Evolutionary conservation across 768 basidiomycete genomes (phyloP).

Genomic region (Crassisporium funariophilum): DNA sequence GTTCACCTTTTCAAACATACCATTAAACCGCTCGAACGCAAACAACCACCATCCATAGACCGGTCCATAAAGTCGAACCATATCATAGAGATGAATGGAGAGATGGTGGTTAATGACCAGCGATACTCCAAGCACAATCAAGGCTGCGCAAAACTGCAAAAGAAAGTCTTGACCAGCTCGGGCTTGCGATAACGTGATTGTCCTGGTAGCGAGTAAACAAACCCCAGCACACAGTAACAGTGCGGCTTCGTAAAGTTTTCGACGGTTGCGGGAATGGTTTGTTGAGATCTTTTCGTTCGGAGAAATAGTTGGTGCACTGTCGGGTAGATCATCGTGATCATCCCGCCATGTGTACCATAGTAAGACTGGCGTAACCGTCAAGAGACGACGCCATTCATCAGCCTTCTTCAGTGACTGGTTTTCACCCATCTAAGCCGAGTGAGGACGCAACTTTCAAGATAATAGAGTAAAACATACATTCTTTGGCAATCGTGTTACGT

Average conservation of each 20-base stretch:
- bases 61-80: slow-evolving; percentile 28
- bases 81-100: slow-evolving; percentile 21
- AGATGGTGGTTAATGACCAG: slow-evolving; percentile 31
- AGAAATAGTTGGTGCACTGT: slow-evolving; percentile 15
- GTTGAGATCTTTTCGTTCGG: slow-evolving; percentile 16
- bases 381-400: slow-evolving; percentile 31
- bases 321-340: slow-evolving; percentile 19
- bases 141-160: slow-evolving; percentile 16
- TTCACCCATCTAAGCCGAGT: slow-evolving; percentile 23
- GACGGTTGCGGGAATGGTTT: slow-evolving; percentile 9
- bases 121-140: slow-evolving; percentile 15
- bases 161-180: slow-evolving; percentile 22
- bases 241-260: slow-evolving; percentile 10
- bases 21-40: slow-evolving; percentile 37
- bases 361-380: slow-evolving; percentile 26
- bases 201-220: slow-evolving; percentile 14
- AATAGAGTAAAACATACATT: slow-evolving; percentile 30
- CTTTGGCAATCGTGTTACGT: slow-evolving; percentile 31
- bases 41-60: too few relatives aligned
- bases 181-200: slow-evolving; percentile 25
- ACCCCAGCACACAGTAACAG: slow-evolving; percentile 22
- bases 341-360: slow-evolving; percentile 29
- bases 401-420: slow-evolving; percentile 35
- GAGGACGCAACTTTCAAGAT: not conserved
- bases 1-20: slow-evolving; percentile 32